These are phyloP conservation scores for Pseudopyricularia javanii DNA, from an alignment of 2,329 filamentous ascomycete species.

Conservation along the genomic window DNA sequence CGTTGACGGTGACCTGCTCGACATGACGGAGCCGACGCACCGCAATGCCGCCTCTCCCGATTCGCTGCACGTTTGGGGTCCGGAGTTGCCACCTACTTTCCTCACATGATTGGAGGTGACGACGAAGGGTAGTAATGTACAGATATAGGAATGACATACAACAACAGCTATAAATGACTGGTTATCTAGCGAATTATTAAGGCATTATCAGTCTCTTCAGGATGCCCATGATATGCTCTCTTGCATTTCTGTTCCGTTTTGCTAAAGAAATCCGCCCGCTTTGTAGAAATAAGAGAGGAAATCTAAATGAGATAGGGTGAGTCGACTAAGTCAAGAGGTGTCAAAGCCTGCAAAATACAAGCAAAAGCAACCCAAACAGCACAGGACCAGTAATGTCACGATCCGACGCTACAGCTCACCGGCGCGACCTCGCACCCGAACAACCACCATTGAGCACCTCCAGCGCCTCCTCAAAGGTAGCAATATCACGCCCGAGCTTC, in stretches of 20 bases:
- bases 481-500: neutral
- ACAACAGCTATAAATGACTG: too few species aligned
- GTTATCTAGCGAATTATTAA: too few species aligned
- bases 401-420: neutral
- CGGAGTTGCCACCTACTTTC: slow-evolving; percentile 15
- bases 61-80: slow-evolving; percentile 33
- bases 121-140: neutral
- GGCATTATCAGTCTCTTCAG: too few species aligned
- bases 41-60: slow-evolving; percentile 24
- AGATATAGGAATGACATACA: neutral
- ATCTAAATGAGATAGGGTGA: too few species aligned
- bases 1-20: slow-evolving; percentile 55
- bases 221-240: too few species aligned
- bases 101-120: slow-evolving; percentile 4
- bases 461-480: neutral
- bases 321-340: too few species aligned
- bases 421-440: neutral
- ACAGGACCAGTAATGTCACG: too few species aligned
- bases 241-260: too few species aligned
- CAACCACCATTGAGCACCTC: neutral
- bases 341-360: too few species aligned
- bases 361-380: too few species aligned
- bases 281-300: too few species aligned
- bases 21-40: slow-evolving; percentile 37
- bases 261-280: too few species aligned